Percentiles rank a stretch among this genome's conserved stretches.
Evolutionary conservation across 176 grass and related monocot genomes (phyloP).

Genomic region (Pontederia paniculata): DNA sequence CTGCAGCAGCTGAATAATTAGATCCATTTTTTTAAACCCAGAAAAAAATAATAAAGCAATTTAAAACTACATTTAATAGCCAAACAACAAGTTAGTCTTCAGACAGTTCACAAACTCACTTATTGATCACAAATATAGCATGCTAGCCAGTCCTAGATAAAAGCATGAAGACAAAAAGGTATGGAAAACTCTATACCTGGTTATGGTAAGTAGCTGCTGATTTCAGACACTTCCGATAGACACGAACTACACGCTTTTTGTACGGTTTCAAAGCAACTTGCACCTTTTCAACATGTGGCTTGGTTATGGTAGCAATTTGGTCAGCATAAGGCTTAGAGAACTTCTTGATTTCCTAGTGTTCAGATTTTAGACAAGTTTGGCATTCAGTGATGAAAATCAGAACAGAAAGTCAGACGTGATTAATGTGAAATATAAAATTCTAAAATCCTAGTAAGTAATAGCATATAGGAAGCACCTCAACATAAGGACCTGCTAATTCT

Average conservation of each 20-base stretch:
- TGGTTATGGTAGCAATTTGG: conserved; percentile 48
- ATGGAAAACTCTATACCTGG: conserved; percentile 38
- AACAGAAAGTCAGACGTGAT: too few species aligned
- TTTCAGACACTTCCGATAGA: conserved; percentile 35
- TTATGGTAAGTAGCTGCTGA: conserved; percentile 49
- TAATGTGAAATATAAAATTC: too few species aligned
- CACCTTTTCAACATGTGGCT: conserved; percentile 67
- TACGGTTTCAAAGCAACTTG: conserved; percentile 46
- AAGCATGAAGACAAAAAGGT: neutral
- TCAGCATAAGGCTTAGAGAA: conserved; percentile 66
- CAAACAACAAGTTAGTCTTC: too few species aligned
- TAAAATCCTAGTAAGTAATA: too few species aligned
- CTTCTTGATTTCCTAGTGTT: conserved; percentile 61
- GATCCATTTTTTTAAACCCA: too few species aligned
- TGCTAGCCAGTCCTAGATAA: too few species aligned
- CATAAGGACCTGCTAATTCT: neutral
- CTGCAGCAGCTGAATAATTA: too few species aligned
- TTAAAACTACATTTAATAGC: too few species aligned
- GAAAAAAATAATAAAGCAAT: too few species aligned
- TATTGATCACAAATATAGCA: too few species aligned
- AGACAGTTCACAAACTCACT: too few species aligned
- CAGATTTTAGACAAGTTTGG: neutral
- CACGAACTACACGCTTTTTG: conserved; percentile 27
- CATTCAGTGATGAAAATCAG: too few species aligned
- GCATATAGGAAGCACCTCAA: neutral